Percentiles rank a stretch among this genome's conserved stretches.
Conservation (phyloP, 441 rosid genomes). For the Euphorbia corollata region DNA sequence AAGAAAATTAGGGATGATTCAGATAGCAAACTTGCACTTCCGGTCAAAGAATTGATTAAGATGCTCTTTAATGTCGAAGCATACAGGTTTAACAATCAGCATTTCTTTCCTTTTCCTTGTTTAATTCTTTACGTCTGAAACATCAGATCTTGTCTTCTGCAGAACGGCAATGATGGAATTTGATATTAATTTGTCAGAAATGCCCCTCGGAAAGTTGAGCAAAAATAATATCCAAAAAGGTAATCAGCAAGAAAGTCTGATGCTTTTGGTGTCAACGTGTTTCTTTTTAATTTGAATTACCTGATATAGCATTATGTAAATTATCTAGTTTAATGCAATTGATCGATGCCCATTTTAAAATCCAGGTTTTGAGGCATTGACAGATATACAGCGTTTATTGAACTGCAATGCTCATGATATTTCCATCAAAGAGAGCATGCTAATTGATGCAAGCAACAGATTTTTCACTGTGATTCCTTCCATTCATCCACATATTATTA, state of each 20-base stretch:
- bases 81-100: conserved; percentile 44
- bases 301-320: conserved; percentile 1
- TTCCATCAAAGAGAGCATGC: conserved; percentile 63
- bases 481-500: conserved; percentile 76
- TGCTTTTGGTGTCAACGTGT: conserved; percentile 1
- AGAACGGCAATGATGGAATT: conserved; percentile 99
- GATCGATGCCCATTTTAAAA: conserved; percentile 12
- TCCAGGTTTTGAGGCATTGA: conserved; percentile 91
- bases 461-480: conserved; percentile 93
- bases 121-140: conserved; percentile 15
- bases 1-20: conserved; percentile 29
- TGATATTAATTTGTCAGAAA: conserved; percentile 90
- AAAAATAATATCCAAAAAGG: conserved; percentile 83
- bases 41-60: conserved; percentile 68
- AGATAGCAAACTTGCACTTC: conserved; percentile 57
- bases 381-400: conserved; percentile 81
- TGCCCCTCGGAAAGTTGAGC: conserved; percentile 98
- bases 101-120: conserved; percentile 2
- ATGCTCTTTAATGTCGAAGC: conserved; percentile 89
- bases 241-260: conserved; percentile 22
- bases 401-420: conserved; percentile 36
- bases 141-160: conserved; percentile 27
- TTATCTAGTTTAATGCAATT: background rate
- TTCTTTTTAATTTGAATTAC: conserved; percentile 11
- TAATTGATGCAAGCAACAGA: conserved; percentile 85